Conservation (phyloP, 73 alveolate species). For the Paramecium sonneborni region DNA sequence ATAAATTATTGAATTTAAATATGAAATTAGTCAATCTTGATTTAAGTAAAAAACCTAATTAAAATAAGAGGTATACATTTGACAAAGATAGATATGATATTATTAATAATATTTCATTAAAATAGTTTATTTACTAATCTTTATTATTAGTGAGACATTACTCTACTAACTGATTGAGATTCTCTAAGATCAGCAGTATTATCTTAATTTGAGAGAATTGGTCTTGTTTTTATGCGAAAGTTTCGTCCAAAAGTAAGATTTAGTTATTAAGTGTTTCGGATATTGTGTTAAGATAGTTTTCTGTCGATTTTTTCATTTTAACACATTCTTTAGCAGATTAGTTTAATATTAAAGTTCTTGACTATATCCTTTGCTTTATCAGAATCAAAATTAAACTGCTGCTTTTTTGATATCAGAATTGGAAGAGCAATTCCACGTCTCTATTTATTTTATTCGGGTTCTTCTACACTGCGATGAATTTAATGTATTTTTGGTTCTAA, state of each 20-base stretch:
- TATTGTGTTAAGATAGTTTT: neutral
- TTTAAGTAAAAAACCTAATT: too few species aligned
- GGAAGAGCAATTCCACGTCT: neutral
- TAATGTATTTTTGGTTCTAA: neutral
- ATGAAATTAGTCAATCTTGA: too few species aligned
- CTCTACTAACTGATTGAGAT: conserved; percentile 27
- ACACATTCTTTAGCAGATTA: neutral
- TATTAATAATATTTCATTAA: neutral
- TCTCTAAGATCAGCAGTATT: neutral
- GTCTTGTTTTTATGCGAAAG: conserved; percentile 10
- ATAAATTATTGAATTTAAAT: too few species aligned
- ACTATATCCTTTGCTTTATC: neutral
- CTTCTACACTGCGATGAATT: neutral
- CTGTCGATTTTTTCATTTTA: conserved; percentile 18
- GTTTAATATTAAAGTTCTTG: conserved; percentile 25
- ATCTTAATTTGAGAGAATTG: neutral
- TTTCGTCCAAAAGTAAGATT: conserved; percentile 25
- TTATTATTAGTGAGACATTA: conserved; percentile 29
- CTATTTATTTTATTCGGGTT: neutral
- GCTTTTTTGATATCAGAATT: neutral
- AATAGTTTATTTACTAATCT: conserved; percentile 28
- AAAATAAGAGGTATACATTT: neutral
- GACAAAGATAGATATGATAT: neutral
- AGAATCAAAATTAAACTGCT: neutral
- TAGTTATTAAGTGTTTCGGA: neutral